Conservation (phyloP, 1,139 yeast species). For the Candida sp. region DNA sequence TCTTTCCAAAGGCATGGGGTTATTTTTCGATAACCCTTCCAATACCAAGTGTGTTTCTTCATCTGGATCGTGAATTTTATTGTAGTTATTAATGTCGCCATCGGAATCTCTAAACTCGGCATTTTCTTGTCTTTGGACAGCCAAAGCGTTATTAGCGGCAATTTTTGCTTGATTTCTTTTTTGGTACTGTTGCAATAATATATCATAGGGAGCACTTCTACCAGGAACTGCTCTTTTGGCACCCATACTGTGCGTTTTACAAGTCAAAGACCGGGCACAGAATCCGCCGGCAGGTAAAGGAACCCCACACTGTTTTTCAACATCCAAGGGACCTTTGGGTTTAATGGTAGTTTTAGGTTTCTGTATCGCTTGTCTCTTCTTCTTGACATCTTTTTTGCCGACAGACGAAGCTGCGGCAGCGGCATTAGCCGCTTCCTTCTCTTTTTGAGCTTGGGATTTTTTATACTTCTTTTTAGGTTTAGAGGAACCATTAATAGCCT, state of each 20-base stretch:
- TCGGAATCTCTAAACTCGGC: conserved; percentile 32
- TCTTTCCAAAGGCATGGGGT: conserved; percentile 80
- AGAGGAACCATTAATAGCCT: conserved; percentile 8
- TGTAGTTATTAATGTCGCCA: conserved; percentile 15
- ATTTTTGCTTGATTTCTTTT: conserved; percentile 88
- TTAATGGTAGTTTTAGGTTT: conserved; percentile 49
- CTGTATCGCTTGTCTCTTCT: conserved; percentile 26
- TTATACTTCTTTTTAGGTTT: conserved; percentile 46
- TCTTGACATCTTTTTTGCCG: conserved; percentile 15
- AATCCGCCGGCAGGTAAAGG: conserved; percentile 87
- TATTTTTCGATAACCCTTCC: conserved; percentile 82
- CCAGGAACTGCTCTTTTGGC: conserved; percentile 96
- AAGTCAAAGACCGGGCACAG: conserved; percentile 92
- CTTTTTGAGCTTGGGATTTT: conserved; percentile 42
- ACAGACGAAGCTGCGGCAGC: conserved; percentile 33
- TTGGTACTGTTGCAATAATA: conserved; percentile 83
- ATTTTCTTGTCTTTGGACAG: conserved; percentile 46
- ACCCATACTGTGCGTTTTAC: conserved; percentile 98
- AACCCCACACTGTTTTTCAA: conserved; percentile 96
- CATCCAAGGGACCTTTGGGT: conserved; percentile 83
- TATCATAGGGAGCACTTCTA: conserved; percentile 89
- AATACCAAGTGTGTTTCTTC: conserved; percentile 93
- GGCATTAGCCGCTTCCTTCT: conserved; percentile 46
- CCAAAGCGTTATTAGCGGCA: conserved; percentile 78
- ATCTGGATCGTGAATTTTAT: conserved; percentile 58